Evolutionary conservation across 768 basidiomycete genomes (phyloP), one percentile per base, ranked within the genome.

Genomic region (Rhizopogon vesiculosus): DNA sequence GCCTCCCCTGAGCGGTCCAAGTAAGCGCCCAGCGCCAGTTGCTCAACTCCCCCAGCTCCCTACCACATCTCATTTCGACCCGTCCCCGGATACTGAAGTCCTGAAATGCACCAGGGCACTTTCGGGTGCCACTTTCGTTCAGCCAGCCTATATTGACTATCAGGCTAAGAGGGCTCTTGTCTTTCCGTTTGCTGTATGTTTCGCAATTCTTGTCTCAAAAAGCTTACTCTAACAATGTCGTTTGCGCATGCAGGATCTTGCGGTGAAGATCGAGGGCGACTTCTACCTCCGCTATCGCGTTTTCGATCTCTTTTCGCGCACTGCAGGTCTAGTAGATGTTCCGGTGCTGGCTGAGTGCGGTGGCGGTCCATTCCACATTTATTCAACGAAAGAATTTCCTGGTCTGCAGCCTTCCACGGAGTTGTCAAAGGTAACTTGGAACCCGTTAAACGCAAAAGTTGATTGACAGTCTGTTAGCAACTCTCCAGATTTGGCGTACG

Each of bases 351-450:
- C 85, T n/a, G 85, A 89, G 59, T 76, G 80, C 45, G 85, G 79
- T 56, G 86, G 88, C 4, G 85, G 84, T 0, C 65, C 79, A 8
- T 89, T 89, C 73, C 78, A 76, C 61, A 80, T 89, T 16, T 87
- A 85, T 63, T 85, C 85, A 18, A 87, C 88, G 1, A 83, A 87
- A 58, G 84, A 86, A 68, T 89, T 89, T 66, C 88, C 87, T 1
- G 87, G 88, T 1, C 64, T 89, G 40, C 77, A 74, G 35, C 78
- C 85, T 2, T 87, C 87, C 6, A 89, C 87, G 0, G 82, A 85
- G 29, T 69, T 89, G 53, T 88, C 85, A 25, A 86, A 82, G 77
- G 87, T 82, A 33, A 45, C 62, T 58, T 3, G 18, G 42, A 13
- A 2, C 35, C n/a, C 8, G 3, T 29, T 12, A 18, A 7, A 38